Conservation (phyloP, 106 monocot species). For the Dendrobium nobile region DNA sequence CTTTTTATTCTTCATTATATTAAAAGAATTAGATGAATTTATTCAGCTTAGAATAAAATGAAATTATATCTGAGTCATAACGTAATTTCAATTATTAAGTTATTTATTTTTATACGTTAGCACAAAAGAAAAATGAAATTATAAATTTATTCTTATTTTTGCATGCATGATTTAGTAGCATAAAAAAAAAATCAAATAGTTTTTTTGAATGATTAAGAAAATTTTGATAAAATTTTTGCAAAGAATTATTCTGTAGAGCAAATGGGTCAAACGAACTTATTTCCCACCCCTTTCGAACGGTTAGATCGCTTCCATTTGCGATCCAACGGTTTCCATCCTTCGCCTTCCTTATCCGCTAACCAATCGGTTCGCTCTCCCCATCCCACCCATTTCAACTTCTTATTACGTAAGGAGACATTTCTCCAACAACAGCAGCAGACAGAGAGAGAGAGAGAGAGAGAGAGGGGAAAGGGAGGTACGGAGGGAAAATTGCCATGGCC, state of each 20-base stretch:
- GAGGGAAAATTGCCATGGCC: constrained; percentile 28
- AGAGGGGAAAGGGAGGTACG: neutral
- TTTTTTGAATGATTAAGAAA: no score
- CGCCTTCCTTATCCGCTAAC: neutral
- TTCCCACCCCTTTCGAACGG: neutral
- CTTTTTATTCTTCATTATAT: no score
- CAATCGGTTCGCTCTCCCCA: neutral
- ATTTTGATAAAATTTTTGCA: no score
- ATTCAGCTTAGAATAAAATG: no score
- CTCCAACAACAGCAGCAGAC: neutral
- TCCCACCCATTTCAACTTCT: neutral
- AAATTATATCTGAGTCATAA: no score
- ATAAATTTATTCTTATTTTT: no score
- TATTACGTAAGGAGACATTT: neutral
- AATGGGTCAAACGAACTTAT: neutral
- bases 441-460: neutral
- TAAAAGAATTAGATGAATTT: no score
- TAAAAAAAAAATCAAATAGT: no score
- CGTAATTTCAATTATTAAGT: no score
- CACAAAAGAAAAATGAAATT: no score
- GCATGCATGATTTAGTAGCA: no score
- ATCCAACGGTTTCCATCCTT: neutral
- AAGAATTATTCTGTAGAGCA: neutral
- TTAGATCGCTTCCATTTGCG: neutral
- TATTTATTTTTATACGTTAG: no score